These are phyloP conservation scores for Podaxis pistillaris DNA, from an alignment of 768 basidiomycete genomes.

Conservation along the genomic window DNA sequence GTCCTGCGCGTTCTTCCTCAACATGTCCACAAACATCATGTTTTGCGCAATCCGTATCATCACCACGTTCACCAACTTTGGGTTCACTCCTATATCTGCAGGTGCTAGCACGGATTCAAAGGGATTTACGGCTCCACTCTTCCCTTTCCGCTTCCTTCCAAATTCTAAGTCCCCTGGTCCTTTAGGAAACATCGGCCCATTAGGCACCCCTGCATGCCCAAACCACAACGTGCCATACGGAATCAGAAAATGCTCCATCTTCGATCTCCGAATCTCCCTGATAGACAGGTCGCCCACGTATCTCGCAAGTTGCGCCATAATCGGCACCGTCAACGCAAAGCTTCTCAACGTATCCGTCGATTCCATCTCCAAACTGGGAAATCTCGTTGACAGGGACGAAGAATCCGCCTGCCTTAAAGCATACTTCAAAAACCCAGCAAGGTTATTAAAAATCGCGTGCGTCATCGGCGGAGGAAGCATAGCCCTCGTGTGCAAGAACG, in stretches of 20 bases:
- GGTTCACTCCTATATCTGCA: conserved; percentile 31
- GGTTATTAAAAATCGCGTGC: conserved; percentile 67
- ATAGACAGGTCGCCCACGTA: conserved; percentile 74
- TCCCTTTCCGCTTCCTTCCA: neutral
- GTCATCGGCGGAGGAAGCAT: conserved; percentile 62
- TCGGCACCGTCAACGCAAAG: conserved; percentile 54
- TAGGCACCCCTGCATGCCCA: conserved; percentile 43
- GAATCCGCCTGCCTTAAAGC: conserved; percentile 42
- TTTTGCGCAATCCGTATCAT: conserved; percentile 73
- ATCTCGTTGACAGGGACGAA: neutral
- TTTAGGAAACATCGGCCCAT: conserved; percentile 62
- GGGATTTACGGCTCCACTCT: conserved; percentile 23
- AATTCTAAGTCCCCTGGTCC: conserved; percentile 19
- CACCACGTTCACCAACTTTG: conserved; percentile 50
- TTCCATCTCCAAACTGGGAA: neutral
- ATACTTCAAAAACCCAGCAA: conserved; percentile 66
- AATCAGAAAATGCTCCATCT: conserved; percentile 65
- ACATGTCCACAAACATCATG: conserved; percentile 59
- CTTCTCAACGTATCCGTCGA: conserved; percentile 39
- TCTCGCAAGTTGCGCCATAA: conserved; percentile 55
- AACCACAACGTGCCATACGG: conserved; percentile 77
- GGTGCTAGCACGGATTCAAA: conserved; percentile 52
- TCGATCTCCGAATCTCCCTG: conserved; percentile 70
- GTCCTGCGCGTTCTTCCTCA: conserved; percentile 67
- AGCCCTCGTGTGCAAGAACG: conserved; percentile 55